These are phyloP conservation scores for Kokia cookei DNA, from an alignment of 441 rosid species.

Conservation along the genomic window DNA sequence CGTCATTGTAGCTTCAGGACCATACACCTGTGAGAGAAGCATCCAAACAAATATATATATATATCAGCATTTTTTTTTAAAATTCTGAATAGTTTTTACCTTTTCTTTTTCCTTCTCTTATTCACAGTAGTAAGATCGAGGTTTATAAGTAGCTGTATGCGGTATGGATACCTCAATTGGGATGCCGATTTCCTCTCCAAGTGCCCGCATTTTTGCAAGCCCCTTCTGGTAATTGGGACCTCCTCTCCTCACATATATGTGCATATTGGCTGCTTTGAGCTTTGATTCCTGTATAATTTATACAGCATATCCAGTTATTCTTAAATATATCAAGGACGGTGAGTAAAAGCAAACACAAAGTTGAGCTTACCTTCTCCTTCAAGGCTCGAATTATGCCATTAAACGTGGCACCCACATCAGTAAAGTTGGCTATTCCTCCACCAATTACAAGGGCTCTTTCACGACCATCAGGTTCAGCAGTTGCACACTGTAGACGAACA, in stretches of 20 bases:
- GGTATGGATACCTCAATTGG: slow-evolving; percentile 32
- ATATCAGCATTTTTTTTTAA: neutral
- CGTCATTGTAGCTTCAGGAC: slow-evolving; percentile 95
- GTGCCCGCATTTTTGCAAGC: slow-evolving; percentile 43
- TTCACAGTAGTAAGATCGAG: neutral
- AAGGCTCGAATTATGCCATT: slow-evolving; percentile 66
- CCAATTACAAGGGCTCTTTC: slow-evolving; percentile 64
- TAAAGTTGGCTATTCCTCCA: slow-evolving; percentile 71
- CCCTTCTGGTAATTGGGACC: slow-evolving; percentile 67
- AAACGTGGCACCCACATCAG: slow-evolving; percentile 70
- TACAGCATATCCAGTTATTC: neutral
- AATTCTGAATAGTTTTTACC: too few relatives aligned
- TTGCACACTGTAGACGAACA: slow-evolving; percentile 45
- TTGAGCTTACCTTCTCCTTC: slow-evolving; percentile 48
- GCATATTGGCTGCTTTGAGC: slow-evolving; percentile 63
- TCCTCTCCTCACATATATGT: slow-evolving; percentile 55
- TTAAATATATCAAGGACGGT: neutral
- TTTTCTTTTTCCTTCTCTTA: neutral
- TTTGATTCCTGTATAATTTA: slow-evolving; percentile 40
- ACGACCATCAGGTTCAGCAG: slow-evolving; percentile 57
- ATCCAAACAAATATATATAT: neutral
- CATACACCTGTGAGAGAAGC: slow-evolving; percentile 54
- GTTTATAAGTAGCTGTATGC: neutral
- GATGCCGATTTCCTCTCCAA: slow-evolving; percentile 42
- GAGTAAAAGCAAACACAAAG: neutral